phyloP scores from a whole-genome alignment of 2,329 filamentous ascomycete genomes.

The Colletotrichum siamense region DNA sequence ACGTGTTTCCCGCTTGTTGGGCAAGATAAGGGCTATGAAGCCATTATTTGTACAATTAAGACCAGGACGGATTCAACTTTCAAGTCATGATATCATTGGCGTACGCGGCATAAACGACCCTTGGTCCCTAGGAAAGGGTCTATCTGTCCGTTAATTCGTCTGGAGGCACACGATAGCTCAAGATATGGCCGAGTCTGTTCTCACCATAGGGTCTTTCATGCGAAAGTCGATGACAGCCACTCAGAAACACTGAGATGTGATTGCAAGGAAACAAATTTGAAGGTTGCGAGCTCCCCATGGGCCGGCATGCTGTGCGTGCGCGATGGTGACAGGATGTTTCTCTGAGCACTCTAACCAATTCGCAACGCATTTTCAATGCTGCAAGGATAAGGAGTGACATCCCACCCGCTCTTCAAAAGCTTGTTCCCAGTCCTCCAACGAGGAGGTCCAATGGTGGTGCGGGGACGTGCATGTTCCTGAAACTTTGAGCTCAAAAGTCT shows the following conservation, averaged over 20 bases:
- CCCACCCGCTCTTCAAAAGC: not conserved
- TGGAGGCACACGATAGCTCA: not conserved
- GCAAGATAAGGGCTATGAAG: not conserved
- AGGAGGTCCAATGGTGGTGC: not conserved
- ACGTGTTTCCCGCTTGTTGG: not conserved
- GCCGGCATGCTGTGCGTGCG: not conserved
- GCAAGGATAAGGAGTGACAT: not conserved
- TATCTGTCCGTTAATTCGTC: not conserved
- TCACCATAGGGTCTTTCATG: not conserved
- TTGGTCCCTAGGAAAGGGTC: not conserved
- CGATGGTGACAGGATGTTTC: not conserved
- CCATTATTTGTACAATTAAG: not conserved
- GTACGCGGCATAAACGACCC: not conserved
- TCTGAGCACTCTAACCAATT: not conserved
- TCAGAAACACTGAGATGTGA: not conserved
- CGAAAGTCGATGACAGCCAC: not conserved
- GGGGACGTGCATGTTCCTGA: not conserved
- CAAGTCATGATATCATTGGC: not conserved
- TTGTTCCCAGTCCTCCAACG: not conserved
- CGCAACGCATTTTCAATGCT: not conserved
- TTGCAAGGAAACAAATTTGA: not conserved
- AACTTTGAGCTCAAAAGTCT: conserved; percentile 9
- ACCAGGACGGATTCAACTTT: not conserved
- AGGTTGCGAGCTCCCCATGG: not conserved
- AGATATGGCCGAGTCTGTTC: not conserved